Conservation (phyloP, 1,284 basidiomycete species). For the Ceratobasidium sp. region DNA sequence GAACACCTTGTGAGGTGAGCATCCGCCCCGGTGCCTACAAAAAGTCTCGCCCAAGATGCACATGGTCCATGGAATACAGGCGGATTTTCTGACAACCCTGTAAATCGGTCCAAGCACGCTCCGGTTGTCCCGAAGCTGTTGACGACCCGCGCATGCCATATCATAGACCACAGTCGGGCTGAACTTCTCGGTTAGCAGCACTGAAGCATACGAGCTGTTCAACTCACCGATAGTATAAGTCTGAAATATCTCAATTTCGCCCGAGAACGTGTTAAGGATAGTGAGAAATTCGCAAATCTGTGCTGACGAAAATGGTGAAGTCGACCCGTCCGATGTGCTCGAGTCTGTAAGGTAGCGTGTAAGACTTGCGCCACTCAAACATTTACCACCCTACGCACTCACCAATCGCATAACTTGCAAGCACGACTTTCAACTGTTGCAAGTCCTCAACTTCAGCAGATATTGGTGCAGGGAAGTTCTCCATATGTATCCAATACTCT, state of each 20-base stretch:
- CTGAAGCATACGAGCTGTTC: not conserved
- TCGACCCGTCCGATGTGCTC: conserved; percentile 7
- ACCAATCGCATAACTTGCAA: conserved; percentile 10
- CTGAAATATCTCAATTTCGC: not conserved
- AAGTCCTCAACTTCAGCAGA: not conserved
- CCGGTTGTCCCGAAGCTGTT: conserved; percentile 3
- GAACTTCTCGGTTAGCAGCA: not conserved
- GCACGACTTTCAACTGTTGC: not conserved
- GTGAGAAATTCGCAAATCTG: conserved; percentile 14
- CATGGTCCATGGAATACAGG: not conserved
- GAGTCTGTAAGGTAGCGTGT: not conserved
- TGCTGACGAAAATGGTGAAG: not conserved
- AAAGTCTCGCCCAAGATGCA: not conserved
- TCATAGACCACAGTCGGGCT: conserved; percentile 30
- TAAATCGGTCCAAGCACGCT: conserved; percentile 19
- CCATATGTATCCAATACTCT: conserved; percentile 25
- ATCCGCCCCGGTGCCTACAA: not conserved
- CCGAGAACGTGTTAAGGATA: not conserved
- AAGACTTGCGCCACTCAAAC: too few species aligned
- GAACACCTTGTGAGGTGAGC: not conserved
- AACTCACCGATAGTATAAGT: not conserved
- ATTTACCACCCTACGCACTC: not conserved
- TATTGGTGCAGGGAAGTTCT: conserved; percentile 2
- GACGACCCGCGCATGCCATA: conserved; percentile 25
- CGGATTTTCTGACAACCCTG: not conserved